Percentiles rank a stretch among this genome's conserved stretches.
These are phyloP conservation scores for Neonectria magnoliae DNA, from an alignment of 2,329 filamentous ascomycete genomes.

Conservation along the genomic window DNA sequence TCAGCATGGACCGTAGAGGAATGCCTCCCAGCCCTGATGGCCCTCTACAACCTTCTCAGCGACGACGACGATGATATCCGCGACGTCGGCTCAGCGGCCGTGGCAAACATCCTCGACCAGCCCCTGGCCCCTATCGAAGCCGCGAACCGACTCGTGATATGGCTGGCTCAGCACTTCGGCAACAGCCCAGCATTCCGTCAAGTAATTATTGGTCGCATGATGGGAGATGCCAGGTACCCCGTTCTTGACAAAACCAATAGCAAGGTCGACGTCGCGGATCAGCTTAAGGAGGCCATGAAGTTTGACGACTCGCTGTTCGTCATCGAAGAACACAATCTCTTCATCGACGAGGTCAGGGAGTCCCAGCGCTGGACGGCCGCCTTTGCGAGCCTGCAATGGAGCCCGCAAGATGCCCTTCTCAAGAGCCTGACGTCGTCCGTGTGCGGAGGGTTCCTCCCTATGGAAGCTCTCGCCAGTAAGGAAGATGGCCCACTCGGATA, in stretches of 20 bases:
- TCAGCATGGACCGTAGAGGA: conserved; percentile 40
- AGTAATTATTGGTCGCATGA: conserved; percentile 56
- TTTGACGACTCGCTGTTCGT: conserved; percentile 79
- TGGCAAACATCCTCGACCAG: conserved; percentile 56
- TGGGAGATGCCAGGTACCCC: conserved; percentile 35
- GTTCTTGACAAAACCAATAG: background rate
- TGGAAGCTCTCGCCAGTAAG: conserved; percentile 50
- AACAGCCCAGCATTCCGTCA: conserved; percentile 49
- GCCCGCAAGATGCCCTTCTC: conserved; percentile 36
- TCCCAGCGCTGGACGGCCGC: conserved; percentile 72
- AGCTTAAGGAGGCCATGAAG: conserved; percentile 58
- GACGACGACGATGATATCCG: conserved; percentile 95
- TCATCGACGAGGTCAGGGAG: conserved; percentile 83
- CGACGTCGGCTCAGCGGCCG: conserved; percentile 66
- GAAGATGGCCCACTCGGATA: conserved; percentile 77
- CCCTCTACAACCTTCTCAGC: conserved; percentile 79
- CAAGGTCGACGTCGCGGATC: conserved; percentile 46
- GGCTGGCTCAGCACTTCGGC: conserved; percentile 52
- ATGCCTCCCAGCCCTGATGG: conserved; percentile 67
- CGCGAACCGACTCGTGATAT: conserved; percentile 55
- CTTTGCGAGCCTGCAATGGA: conserved; percentile 48
- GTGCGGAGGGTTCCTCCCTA: conserved; percentile 55
- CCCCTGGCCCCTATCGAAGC: conserved; percentile 60
- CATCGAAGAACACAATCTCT: conserved; percentile 95
- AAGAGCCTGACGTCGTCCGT: conserved; percentile 58